Conservation (phyloP, 352 stramenopile species). For the Phytophthora fragariae region DNA sequence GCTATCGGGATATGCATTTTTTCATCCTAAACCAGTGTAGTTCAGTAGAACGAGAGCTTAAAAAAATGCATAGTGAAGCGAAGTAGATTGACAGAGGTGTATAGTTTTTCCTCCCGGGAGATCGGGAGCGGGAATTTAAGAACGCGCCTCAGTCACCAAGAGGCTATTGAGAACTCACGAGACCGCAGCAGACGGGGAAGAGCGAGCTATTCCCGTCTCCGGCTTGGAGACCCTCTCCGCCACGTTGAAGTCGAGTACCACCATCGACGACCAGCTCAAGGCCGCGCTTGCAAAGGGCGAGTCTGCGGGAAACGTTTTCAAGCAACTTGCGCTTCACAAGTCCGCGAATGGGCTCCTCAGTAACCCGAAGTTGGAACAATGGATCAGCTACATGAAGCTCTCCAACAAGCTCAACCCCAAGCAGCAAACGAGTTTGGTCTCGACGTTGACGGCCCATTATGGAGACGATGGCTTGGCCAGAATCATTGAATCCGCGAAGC, state of each 20-base stretch:
- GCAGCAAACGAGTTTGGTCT: slow-evolving; percentile 12
- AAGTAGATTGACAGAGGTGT: too few relatives aligned
- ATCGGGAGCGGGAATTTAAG: too few relatives aligned
- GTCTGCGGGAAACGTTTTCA: slow-evolving; percentile 15
- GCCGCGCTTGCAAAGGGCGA: slow-evolving; percentile 15
- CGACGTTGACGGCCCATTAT: background rate
- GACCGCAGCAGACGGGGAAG: background rate
- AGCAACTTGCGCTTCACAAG: slow-evolving; percentile 10
- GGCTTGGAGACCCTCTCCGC: slow-evolving; percentile 1
- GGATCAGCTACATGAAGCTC: slow-evolving; percentile 14
- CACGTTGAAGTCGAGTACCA: slow-evolving; percentile 19
- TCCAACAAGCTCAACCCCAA: slow-evolving; percentile 19
- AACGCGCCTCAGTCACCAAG: background rate
- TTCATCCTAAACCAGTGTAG: too few relatives aligned
- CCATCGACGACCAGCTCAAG: slow-evolving; percentile 12
- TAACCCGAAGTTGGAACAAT: slow-evolving; percentile 1
- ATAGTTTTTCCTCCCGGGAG: too few relatives aligned
- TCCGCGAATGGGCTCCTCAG: slow-evolving; percentile 6
- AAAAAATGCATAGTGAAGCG: too few relatives aligned
- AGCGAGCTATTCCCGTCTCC: slow-evolving; percentile 6
- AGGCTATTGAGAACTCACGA: background rate
- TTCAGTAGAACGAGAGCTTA: too few relatives aligned
- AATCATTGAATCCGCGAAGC: background rate
- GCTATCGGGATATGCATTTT: too few relatives aligned
- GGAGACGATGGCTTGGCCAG: background rate